Evolutionary conservation across 345 rosid species (phyloP), one percentile per base, ranked within the genome.

Genomic region (Gossypium thurberi): DNA sequence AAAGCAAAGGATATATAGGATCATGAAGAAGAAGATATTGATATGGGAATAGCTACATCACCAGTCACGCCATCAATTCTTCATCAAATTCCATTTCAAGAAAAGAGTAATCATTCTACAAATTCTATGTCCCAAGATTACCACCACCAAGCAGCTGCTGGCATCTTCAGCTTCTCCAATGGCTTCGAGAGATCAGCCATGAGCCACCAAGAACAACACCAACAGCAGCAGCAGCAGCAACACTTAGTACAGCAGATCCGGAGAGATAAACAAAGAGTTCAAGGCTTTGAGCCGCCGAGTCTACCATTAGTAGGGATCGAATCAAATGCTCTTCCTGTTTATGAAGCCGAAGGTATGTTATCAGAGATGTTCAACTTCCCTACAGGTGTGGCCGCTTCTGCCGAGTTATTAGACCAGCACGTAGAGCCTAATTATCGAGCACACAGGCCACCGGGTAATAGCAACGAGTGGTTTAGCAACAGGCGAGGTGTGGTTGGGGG

Each of bases 331-430:
- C 81, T 87, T 74, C 91, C 92, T 33, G 91, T 81, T 23, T 90
- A 94, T 37, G 93, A 90, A 79, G 79, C 87, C 2, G 90, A 89
- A 73, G 98, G 98, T 18, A 94, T 94, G 92, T 78, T 92, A 79
- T 94, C 99, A 2, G 97, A 94, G 76, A 94, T 90, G 98, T 94
- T 94, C 85, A 88, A 84, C 83, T 92, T 89, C 69, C 82, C 92
- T 25, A 43, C 90, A 9, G 84, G 81, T 6, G 82, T 81, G 10
- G 83, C 86, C 11, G 65, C 85, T n/a, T 72, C 82, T 2, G 70
- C 77, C 20, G 86, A 81, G 70, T 76, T 80, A 48, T 78, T 85
- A 53, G 79, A 81, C 64, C 74, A 69, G 37, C 48, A 80, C 46
- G 70, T 80, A 55, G 78, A 71, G 65, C 75, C 83, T 25, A 82